Evolutionary conservation across 306 rosid genomes (phyloP).

Genomic region (Clitoria ternatea): DNA sequence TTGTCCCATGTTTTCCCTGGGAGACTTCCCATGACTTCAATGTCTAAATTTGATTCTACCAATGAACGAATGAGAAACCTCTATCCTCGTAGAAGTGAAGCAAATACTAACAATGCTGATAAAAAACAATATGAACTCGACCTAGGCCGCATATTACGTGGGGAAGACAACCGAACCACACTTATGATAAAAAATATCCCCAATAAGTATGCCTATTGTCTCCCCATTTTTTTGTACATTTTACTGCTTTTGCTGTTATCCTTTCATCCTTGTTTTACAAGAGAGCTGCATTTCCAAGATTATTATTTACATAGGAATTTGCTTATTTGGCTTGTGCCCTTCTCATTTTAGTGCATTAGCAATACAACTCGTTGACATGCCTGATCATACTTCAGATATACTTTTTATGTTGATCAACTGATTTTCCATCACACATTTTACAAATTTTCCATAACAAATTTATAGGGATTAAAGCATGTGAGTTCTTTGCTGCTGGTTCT

Average conservation of each 20-base stretch:
- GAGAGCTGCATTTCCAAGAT: neutral
- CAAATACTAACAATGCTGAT: slow-evolving; percentile 55
- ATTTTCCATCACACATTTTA: slow-evolving; percentile 1
- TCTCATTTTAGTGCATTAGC: slow-evolving; percentile 2
- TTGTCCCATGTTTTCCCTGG: slow-evolving; percentile 59
- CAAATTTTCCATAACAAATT: neutral
- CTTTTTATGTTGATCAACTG: neutral
- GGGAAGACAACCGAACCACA: slow-evolving; percentile 75
- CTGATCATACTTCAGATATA: neutral
- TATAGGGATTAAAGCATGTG: neutral
- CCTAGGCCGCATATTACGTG: slow-evolving; percentile 55
- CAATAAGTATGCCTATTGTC: slow-evolving; percentile 57
- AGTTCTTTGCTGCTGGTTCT: neutral
- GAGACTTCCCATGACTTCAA: slow-evolving; percentile 55
- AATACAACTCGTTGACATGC: neutral
- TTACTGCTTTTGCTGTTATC: slow-evolving; percentile 17
- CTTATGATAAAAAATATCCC: slow-evolving; percentile 89
- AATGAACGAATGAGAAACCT: slow-evolving; percentile 67
- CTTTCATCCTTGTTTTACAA: slow-evolving; percentile 13
- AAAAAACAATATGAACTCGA: slow-evolving; percentile 78
- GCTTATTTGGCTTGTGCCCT: neutral
- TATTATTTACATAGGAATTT: neutral
- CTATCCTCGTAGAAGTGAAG: slow-evolving; percentile 70
- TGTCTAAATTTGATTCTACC: slow-evolving; percentile 64
- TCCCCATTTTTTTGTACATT: neutral